A percentile compares a stretch with the other conserved stretches of the same genome.
Evolutionary conservation across 164 flowering plant species (phyloP).

Genomic region (Hamamelis virginiana): DNA sequence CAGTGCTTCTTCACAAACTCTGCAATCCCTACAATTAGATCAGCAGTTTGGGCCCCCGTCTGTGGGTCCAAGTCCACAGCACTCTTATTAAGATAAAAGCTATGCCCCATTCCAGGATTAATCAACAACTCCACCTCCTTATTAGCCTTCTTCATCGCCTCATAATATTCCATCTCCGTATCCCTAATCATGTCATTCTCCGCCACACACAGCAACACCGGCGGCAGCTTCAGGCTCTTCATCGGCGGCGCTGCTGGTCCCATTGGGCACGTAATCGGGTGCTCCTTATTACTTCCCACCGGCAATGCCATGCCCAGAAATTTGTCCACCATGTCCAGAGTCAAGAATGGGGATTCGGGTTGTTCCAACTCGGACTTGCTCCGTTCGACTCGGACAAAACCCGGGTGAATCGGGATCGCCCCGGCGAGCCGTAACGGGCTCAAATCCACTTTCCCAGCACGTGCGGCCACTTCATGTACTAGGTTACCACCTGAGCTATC

Average conservation of each 20-base stretch:
- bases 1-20: conserved; percentile 52
- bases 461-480: no score
- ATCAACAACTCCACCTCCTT: conserved; percentile 56
- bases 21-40: conserved; percentile 38
- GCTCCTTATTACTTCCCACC: conserved; percentile 59
- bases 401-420: conserved; percentile 66
- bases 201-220: conserved; percentile 59
- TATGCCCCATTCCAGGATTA: conserved; percentile 55
- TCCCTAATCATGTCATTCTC: conserved; percentile 60
- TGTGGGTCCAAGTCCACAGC: conserved; percentile 62
- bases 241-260: conserved; percentile 52
- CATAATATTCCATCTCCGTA: conserved; percentile 70
- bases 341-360: conserved; percentile 60
- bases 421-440: conserved; percentile 52
- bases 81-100: conserved; percentile 69
- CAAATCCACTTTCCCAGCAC: no score
- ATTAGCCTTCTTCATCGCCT: conserved; percentile 61
- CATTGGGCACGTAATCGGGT: conserved; percentile 84
- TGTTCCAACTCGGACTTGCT: conserved; percentile 65
- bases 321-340: conserved; percentile 76
- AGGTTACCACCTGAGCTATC: no score
- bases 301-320: conserved; percentile 62
- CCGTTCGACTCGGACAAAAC: conserved; percentile 44
- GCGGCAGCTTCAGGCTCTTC: conserved; percentile 43
- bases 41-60: conserved; percentile 36